Evolutionary conservation across 1,284 basidiomycete genomes (phyloP).

Genomic region (Cryptococcus sp.): DNA sequence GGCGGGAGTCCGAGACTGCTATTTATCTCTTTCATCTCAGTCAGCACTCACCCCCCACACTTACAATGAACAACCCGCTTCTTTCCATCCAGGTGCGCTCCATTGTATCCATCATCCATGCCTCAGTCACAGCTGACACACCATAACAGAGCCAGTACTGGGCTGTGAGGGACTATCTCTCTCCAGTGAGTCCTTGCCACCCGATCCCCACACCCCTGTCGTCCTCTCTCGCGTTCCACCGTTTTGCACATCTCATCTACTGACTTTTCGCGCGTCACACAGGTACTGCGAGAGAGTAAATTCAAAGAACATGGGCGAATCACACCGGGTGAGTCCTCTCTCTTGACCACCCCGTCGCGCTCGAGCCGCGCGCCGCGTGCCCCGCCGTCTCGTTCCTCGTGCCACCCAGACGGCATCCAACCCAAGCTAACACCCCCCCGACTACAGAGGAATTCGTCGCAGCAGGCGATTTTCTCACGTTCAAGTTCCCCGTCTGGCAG

Average conservation of each 20-base stretch:
- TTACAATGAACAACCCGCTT: slow-evolving; percentile 47
- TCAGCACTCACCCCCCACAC: not conserved
- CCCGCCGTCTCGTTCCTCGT: not conserved
- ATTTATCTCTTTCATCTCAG: not conserved
- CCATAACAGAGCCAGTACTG: slow-evolving; percentile 74
- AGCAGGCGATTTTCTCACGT: slow-evolving; percentile 87
- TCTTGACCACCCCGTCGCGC: not conserved
- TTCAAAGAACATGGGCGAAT: slow-evolving; percentile 98
- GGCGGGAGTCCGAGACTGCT: no score
- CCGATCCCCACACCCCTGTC: not conserved
- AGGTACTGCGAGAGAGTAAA: slow-evolving; percentile 96
- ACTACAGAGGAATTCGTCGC: slow-evolving; percentile 86
- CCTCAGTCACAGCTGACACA: slow-evolving; percentile 6
- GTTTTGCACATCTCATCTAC: not conserved
- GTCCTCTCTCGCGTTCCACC: not conserved
- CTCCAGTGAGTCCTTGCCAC: slow-evolving; percentile 61
- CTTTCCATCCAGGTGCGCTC: slow-evolving; percentile 50
- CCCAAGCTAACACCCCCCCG: slow-evolving; percentile 1
- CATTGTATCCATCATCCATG: not conserved
- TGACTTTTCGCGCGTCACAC: not conserved
- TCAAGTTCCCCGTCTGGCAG: slow-evolving; percentile 94
- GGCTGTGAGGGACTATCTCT: slow-evolving; percentile 93
- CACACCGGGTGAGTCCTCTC: slow-evolving; percentile 69
- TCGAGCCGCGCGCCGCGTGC: not conserved
- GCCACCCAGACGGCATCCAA: not conserved